A percentile compares a stretch with the other conserved stretches of the same genome.
These are phyloP conservation scores for Elsinoe ampelina DNA, from an alignment of 2,329 filamentous ascomycete genomes.

Conservation along the genomic window DNA sequence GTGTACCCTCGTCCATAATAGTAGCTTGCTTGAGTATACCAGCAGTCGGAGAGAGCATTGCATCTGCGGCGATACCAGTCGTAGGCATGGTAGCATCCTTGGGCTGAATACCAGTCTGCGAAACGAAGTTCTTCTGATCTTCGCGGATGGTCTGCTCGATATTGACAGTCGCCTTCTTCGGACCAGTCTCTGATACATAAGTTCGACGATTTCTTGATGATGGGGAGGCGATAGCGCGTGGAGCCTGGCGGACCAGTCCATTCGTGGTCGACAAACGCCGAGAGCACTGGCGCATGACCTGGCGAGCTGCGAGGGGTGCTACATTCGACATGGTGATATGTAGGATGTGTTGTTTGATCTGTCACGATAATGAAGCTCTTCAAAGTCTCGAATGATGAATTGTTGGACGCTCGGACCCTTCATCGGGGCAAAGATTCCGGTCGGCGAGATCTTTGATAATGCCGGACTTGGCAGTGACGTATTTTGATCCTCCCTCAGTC, in stretches of 20 bases:
- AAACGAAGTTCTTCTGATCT: slow-evolving; percentile 70
- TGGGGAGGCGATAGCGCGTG: slow-evolving; percentile 32
- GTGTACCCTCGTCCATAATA: slow-evolving; percentile 81
- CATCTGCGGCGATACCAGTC: slow-evolving; percentile 50
- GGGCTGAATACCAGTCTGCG: slow-evolving; percentile 46
- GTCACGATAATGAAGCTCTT: background rate
- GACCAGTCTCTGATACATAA: slow-evolving; percentile 79
- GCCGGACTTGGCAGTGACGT: slow-evolving; percentile 6
- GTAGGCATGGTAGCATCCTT: slow-evolving; percentile 51
- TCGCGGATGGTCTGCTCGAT: slow-evolving; percentile 76
- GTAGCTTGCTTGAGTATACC: slow-evolving; percentile 85
- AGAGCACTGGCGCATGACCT: slow-evolving; percentile 55
- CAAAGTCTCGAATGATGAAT: slow-evolving; percentile 3
- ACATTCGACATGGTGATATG: slow-evolving; percentile 35
- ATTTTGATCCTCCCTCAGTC: background rate
- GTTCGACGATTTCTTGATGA: slow-evolving; percentile 41
- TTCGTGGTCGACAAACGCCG: slow-evolving; percentile 40
- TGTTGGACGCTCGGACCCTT: slow-evolving; percentile 7
- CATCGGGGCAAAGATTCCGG: background rate
- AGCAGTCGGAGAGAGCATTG: slow-evolving; percentile 60
- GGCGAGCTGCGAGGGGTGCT: slow-evolving; percentile 61
- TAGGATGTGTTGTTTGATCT: background rate
- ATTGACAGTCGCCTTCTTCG: slow-evolving; percentile 69
- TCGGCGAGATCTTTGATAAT: background rate
- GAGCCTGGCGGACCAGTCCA: slow-evolving; percentile 21